Base-by-base conservation (phyloP, 805 yeast species). In the Metschnikowia matae region DNA sequence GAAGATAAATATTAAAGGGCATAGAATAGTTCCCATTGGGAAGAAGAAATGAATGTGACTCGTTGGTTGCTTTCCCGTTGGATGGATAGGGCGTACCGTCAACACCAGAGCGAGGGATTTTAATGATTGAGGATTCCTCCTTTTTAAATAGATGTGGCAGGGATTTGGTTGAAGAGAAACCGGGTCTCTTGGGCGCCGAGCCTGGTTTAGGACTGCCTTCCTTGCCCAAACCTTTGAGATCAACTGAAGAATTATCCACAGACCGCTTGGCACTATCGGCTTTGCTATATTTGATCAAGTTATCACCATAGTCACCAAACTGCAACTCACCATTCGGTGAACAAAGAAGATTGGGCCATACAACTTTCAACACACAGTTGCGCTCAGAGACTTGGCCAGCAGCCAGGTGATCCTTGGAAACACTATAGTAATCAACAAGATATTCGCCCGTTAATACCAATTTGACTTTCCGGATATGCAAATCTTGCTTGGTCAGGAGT, bases 21-120 rank as follows among this genome's bases (percentile, higher is more conserved):
- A 80, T 61, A 40, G 74, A 70, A 56, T 79, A 79, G 58, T 80
- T 80, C 1, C 83, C 84, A 49, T 73, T 65, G 1, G 81, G 82
- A 29, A 80, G 62, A 13, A 69, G 62, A 55, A 68, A 80, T 14
- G 74, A 69, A 54, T 66, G 67, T 11, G 49, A 34, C 23, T 56
- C 60, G 18, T 44, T 48, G 21, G 48, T 13, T 17, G 48, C 26
- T 6, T 26, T 36, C 2, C 48, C 48, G 18, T 18, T 20, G 37
- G 49, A 39, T 14, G 61, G 60, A 44, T 56, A 54, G 4, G 78
- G 77, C 11, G 78, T 74, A 7, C 77, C 78, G 54, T 73, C 77
- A 10, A 68, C 52, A 1, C 78, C 78, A 49, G 69, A 60, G 20
- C 60, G 48, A 0, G 77, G 74, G 14, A 69, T 49, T 40, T 59